Evolutionary conservation across 164 flowering plant species (phyloP).

Genomic region (Vitis labrusca): DNA sequence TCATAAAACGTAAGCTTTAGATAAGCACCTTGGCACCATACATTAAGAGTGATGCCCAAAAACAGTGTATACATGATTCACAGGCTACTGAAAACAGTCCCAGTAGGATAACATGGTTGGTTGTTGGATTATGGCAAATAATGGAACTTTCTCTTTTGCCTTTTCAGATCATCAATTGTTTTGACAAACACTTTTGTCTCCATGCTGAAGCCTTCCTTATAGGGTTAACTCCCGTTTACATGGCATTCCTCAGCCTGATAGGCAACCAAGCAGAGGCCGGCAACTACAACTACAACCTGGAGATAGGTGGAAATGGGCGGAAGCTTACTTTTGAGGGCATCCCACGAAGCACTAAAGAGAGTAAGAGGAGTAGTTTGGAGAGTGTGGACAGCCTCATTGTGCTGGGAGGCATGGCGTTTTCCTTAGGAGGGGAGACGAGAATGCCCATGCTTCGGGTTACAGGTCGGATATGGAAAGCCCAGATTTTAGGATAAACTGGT

Average conservation of each 20-base stretch:
- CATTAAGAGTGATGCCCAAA: too few species aligned
- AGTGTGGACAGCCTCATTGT: conserved; percentile 53
- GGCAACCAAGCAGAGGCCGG: conserved; percentile 49
- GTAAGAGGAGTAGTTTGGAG: conserved; percentile 42
- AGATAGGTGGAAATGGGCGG: conserved; percentile 26
- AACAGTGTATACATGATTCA: too few species aligned
- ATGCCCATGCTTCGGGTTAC: too few species aligned
- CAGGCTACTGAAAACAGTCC: too few species aligned
- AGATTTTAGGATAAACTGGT: too few species aligned
- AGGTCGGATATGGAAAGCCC: too few species aligned
- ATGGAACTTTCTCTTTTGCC: not conserved
- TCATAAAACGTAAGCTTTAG: too few species aligned
- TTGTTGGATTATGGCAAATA: not conserved
- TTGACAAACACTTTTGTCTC: conserved; percentile 50
- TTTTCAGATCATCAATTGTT: conserved; percentile 45
- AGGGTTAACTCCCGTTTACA: conserved; percentile 46
- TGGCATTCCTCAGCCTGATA: conserved; percentile 55
- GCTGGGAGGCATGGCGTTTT: conserved; percentile 50
- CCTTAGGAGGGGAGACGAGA: too few species aligned
- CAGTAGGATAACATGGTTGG: too few species aligned
- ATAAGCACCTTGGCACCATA: too few species aligned
- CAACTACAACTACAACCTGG: conserved; percentile 48
- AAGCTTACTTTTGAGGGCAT: too few species aligned
- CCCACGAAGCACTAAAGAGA: conserved; percentile 21
- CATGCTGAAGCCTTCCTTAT: conserved; percentile 57